Base-by-base conservation (phyloP, 78 protist genomes). In the Blattamonas nauphoetae region DNA sequence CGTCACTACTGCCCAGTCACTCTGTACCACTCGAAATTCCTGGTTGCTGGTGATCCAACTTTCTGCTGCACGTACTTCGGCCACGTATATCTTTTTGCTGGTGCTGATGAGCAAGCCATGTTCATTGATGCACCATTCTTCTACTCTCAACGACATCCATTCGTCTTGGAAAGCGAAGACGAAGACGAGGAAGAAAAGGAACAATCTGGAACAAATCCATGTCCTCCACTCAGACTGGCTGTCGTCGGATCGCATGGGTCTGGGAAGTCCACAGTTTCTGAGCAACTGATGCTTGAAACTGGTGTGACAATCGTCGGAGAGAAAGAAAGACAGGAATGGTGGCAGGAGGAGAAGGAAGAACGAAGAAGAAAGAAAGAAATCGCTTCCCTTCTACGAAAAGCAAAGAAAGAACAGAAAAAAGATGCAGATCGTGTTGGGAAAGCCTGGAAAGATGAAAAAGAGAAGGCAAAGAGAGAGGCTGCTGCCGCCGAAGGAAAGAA, bases 1-100 rank as follows among this genome's bases (percentile, higher is more conserved):
- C 83, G 83, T 4, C 83, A 79, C 83, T 79, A 38, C 83, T 79
- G 83, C 83, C 83, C 83, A 21, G 83, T 79, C 43, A 79, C 83
- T 5, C 41, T 79, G 42, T 5, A 79, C 45, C 42, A 79, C 33
- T 6, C 29, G 83, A 21, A 21, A 4, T 5, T 36, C 45, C 83
- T 79, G 43, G 43, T 6, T 6, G 43, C 41, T 4, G 83, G 83
- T 6, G 83, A 79, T 11, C 4, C 45, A 6, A n/a, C 4, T 4
- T 6, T 33, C 83, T 21, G 21, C 83, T 79, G 83, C 83, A 21
- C 6, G 42, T 21, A 21, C 83, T 36, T 5, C 83, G 6, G 21
- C 83, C 83, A 21, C 43, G 83, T 79, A 6, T 79, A 79, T 11
- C 41, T 79, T 4, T 21, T 79, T 21, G 83, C 43, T 4, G 83